These are phyloP conservation scores for Microdochium nivale DNA, from an alignment of 2,329 filamentous ascomycete genomes.

Conservation along the genomic window DNA sequence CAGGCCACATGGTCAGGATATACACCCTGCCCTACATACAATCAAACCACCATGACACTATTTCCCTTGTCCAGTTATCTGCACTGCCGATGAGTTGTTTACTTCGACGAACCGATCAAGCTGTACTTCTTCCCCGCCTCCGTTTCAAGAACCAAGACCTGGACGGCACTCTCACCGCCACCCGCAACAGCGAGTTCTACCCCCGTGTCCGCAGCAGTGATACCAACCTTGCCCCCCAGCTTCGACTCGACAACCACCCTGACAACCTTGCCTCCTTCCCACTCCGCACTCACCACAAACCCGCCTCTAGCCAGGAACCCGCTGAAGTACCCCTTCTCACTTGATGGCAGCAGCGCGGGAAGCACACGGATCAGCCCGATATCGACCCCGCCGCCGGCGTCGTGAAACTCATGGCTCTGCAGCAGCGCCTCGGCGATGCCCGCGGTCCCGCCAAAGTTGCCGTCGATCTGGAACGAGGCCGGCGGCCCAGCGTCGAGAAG, in stretches of 20 bases:
- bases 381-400: not conserved
- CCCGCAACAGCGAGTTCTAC: not conserved
- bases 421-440: conserved; percentile 35
- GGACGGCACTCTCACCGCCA: not conserved
- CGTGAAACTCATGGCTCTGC: conserved; percentile 18
- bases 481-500: conserved; percentile 26
- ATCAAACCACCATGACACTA: too few species aligned
- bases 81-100: too few species aligned
- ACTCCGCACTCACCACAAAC: not conserved
- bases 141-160: not conserved
- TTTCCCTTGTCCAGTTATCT: too few species aligned
- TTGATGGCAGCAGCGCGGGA: not conserved
- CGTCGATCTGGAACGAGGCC: conserved; percentile 34
- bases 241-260: not conserved
- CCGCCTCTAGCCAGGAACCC: not conserved
- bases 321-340: not conserved
- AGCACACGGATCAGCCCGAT: not conserved
- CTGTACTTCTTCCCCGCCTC: not conserved
- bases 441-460: conserved; percentile 36
- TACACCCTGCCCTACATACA: too few species aligned
- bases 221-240: not conserved
- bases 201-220: not conserved
- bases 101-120: not conserved
- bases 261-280: not conserved
- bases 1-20: too few species aligned